Conservation (phyloP, 768 basidiomycete species). For the Macrolepiota fuliginosa region DNA sequence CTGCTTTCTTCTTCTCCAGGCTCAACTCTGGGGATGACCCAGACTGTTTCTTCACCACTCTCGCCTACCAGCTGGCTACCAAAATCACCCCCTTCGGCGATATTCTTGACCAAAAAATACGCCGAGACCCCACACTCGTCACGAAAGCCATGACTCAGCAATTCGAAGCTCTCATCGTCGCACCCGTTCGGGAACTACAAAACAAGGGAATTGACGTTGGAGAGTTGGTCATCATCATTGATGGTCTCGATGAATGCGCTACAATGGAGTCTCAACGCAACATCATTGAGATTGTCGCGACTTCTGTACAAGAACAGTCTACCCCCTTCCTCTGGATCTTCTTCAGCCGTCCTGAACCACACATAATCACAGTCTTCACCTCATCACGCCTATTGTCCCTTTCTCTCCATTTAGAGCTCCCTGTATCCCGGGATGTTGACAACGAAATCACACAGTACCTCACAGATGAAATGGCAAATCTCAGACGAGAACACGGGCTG, state of each 20-base stretch:
- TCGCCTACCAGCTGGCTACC: constrained; percentile 2
- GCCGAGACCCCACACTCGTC: neutral
- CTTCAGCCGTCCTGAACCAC: neutral
- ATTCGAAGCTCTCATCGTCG: neutral
- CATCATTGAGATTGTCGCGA: neutral
- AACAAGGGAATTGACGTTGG: neutral
- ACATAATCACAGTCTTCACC: constrained; percentile 5
- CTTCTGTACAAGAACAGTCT: neutral
- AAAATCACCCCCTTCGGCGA: neutral
- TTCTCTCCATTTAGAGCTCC: neutral
- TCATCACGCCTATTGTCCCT: neutral
- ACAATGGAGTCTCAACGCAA: neutral
- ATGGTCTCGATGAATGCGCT: constrained; percentile 9
- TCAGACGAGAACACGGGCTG: neutral
- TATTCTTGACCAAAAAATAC: neutral
- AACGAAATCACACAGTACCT: constrained; percentile 12
- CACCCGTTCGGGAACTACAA: neutral
- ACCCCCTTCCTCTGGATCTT: neutral
- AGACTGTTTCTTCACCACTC: neutral
- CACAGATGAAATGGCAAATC: constrained; percentile 1
- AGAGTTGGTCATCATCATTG: neutral
- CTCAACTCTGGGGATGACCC: neutral
- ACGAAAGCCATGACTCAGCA: neutral
- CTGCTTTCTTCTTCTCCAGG: constrained; percentile 10
- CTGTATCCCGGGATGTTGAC: constrained; percentile 6